Evolutionary conservation across 768 basidiomycete genomes (phyloP).

Genomic region (Pisolithus orientalis): DNA sequence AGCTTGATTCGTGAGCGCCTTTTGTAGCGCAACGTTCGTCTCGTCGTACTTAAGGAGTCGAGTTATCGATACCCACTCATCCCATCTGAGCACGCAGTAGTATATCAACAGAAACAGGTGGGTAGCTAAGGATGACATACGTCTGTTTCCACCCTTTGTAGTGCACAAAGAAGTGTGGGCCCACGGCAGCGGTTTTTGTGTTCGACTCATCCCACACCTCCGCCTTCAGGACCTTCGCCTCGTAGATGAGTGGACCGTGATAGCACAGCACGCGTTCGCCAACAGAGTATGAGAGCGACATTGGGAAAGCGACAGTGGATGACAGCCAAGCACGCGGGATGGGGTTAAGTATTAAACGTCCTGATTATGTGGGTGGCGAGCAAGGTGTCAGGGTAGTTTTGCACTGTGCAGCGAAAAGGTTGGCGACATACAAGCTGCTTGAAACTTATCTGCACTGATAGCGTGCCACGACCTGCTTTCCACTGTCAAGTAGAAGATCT

Average conservation of each 20-base stretch:
- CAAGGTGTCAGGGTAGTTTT: no score
- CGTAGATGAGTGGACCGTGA: conserved; percentile 93
- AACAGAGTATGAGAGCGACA: conserved; percentile 35
- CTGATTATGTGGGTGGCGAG: no score
- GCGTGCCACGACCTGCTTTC: no score
- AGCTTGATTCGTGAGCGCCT: conserved; percentile 46
- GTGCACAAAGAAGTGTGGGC: conserved; percentile 90
- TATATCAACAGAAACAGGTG: conserved; percentile 3
- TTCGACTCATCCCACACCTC: conserved; percentile 61
- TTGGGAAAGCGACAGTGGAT: neutral
- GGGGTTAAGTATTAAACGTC: no score
- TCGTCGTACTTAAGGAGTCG: conserved; percentile 86
- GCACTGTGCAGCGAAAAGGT: no score
- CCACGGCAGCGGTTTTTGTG: conserved; percentile 52
- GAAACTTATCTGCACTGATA: no score
- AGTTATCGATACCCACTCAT: conserved; percentile 87
- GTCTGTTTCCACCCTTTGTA: conserved; percentile 99
- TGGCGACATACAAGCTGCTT: no score
- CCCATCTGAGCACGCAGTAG: conserved; percentile 59
- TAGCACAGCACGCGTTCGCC: conserved; percentile 89
- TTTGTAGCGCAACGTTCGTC: conserved; percentile 71
- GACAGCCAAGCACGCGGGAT: neutral
- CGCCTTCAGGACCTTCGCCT: conserved; percentile 80
- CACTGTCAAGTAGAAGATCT: no score
- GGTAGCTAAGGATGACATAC: conserved; percentile 38